A percentile compares a stretch with the other conserved stretches of the same genome.
Evolutionary conservation across 75 land plant genomes (phyloP).

Genomic region (Selaginella tamariscina): DNA sequence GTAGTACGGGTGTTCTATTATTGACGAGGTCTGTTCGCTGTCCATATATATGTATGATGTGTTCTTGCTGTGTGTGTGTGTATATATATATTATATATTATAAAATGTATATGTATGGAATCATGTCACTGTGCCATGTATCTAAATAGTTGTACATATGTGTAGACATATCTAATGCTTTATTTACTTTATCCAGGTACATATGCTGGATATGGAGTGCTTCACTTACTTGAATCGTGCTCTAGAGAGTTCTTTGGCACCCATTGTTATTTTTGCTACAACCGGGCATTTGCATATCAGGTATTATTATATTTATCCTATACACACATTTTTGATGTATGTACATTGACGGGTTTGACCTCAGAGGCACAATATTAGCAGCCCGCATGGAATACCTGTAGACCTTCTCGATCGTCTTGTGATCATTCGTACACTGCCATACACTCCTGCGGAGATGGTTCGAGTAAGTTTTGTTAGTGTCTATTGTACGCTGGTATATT

Average conservation of each 20-base stretch:
- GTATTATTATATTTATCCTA: slow-evolving; percentile 27
- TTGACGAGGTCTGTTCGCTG: slow-evolving; percentile 64
- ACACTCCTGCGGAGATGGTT: slow-evolving; percentile 82
- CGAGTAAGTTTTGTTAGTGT: no score
- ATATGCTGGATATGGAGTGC: slow-evolving; percentile 98
- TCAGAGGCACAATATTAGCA: slow-evolving; percentile 87
- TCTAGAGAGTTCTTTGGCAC: slow-evolving; percentile 83
- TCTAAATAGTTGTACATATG: slow-evolving; percentile 62
- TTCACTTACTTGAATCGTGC: slow-evolving; percentile 96
- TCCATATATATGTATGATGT: background rate
- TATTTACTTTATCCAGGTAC: slow-evolving; percentile 44
- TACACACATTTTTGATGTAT: no score
- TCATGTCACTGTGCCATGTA: slow-evolving; percentile 88
- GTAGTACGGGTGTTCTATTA: slow-evolving; percentile 90
- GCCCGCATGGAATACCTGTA: slow-evolving; percentile 97
- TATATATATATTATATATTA: slow-evolving; percentile 89
- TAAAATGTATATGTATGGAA: slow-evolving; percentile 88
- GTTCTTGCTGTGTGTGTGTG: background rate
- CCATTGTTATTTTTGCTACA: slow-evolving; percentile 96
- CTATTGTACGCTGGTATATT: no score
- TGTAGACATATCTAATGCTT: background rate
- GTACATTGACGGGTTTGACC: no score
- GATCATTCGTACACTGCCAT: slow-evolving; percentile 80
- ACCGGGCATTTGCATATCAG: slow-evolving; percentile 88
- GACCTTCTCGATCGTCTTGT: slow-evolving; percentile 85